A percentile compares a stretch with the other conserved stretches of the same genome.
Evolutionary conservation across 371 early-diverging fungal genomes (phyloP).

Genomic region (Mucor mucedo): DNA sequence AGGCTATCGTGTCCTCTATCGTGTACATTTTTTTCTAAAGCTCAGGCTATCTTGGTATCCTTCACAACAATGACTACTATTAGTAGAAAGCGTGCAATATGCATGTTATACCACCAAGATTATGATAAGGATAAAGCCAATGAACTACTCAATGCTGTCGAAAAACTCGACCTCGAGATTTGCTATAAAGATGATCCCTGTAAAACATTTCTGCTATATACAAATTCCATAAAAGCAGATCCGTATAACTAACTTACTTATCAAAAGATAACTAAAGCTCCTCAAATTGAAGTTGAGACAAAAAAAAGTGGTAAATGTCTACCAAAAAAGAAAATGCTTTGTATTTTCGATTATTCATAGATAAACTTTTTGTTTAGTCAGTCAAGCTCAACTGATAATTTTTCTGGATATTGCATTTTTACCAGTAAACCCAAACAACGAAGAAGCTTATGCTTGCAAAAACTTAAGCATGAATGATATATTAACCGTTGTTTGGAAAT

Average conservation of each 20-base stretch:
- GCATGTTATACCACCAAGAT: conserved; percentile 25
- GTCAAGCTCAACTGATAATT: conserved; percentile 14
- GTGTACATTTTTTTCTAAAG: conserved; percentile 20
- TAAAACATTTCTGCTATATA: conserved; percentile 21
- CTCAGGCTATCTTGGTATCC: conserved; percentile 18
- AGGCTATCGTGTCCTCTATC: conserved; percentile 25
- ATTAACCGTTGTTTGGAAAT: conserved; percentile 10
- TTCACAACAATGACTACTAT: conserved; percentile 25
- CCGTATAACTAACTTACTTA: conserved; percentile 4
- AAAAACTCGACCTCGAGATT: conserved; percentile 23
- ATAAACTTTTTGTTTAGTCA: conserved; percentile 12
- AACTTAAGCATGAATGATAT: conserved; percentile 8
- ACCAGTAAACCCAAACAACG: conserved; percentile 14
- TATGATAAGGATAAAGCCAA: conserved; percentile 24
- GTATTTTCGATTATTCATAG: conserved; percentile 16
- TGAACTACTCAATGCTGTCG: conserved; percentile 24
- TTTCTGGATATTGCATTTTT: conserved; percentile 11
- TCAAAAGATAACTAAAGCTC: conserved; percentile 14
- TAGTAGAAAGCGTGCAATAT: conserved; percentile 26
- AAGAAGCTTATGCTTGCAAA: conserved; percentile 13
- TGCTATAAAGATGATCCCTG: conserved; percentile 24
- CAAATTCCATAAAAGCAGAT: conserved; percentile 20
- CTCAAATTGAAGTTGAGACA: conserved; percentile 8
- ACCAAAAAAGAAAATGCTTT: conserved; percentile 9
- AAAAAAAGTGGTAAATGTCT: neutral